These are phyloP conservation scores for Nakazawaea holstii DNA, from an alignment of 805 yeast genomes.

Conservation along the genomic window DNA sequence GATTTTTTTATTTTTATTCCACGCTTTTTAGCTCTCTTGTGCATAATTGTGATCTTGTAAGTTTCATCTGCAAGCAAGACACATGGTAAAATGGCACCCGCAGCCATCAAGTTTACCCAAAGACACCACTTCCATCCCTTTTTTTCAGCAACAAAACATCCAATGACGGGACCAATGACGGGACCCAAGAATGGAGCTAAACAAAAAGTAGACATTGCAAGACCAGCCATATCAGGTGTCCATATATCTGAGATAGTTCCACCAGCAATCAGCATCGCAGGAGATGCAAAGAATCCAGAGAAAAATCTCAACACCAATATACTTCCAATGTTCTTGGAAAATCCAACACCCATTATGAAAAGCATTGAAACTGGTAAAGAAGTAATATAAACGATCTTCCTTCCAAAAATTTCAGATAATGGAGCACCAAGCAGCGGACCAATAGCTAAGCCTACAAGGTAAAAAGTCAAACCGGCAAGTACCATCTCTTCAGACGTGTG, in stretches of 20 bases:
- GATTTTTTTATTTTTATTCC: conserved; percentile 41
- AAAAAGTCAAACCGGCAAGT: conserved; percentile 64
- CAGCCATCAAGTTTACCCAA: conserved; percentile 69
- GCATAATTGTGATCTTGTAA: conserved; percentile 61
- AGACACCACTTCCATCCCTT: conserved; percentile 68
- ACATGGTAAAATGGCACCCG: conserved; percentile 47
- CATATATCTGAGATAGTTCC: conserved; percentile 81
- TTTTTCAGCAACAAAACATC: conserved; percentile 59
- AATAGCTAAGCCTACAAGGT: conserved; percentile 62
- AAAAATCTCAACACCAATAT: conserved; percentile 68
- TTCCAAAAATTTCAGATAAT: conserved; percentile 62
- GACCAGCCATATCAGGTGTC: conserved; percentile 56
- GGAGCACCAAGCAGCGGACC: conserved; percentile 75
- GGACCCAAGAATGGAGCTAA: conserved; percentile 81
- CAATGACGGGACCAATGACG: conserved; percentile 68
- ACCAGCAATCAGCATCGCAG: conserved; percentile 79
- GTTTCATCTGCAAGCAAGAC: conserved; percentile 58
- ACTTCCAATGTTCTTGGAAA: conserved; percentile 53
- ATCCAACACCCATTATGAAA: conserved; percentile 70
- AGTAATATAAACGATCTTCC: conserved; percentile 53
- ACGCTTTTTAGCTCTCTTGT: conserved; percentile 54
- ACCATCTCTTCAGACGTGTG: conserved; percentile 56
- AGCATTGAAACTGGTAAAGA: conserved; percentile 65
- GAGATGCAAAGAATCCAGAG: conserved; percentile 72
- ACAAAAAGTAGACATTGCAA: conserved; percentile 77